Percentiles rank a stretch among this genome's conserved stretches.
Evolutionary conservation across 257 asterid species (phyloP).

Genomic region (Fraxinus excelsior): DNA sequence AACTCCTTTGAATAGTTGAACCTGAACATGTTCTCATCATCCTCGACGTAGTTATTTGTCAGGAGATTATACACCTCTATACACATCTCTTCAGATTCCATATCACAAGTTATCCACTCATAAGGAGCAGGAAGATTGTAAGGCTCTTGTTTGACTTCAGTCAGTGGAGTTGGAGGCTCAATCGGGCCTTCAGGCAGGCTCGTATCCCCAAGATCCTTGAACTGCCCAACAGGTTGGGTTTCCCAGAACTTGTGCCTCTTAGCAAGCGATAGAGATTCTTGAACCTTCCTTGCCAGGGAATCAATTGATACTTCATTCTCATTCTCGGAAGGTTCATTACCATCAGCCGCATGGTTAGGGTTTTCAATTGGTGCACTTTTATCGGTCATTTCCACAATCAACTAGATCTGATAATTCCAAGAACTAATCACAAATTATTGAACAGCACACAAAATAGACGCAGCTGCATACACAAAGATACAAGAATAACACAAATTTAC

Average conservation of each 20-base stretch:
- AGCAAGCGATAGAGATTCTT: slow-evolving; percentile 32
- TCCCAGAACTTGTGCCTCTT: slow-evolving; percentile 42
- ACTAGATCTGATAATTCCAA: slow-evolving; percentile 13
- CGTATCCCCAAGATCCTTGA: slow-evolving; percentile 35
- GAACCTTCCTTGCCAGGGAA: slow-evolving; percentile 28
- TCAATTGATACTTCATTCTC: slow-evolving; percentile 28
- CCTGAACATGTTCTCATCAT: slow-evolving; percentile 43
- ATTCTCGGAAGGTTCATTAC: slow-evolving; percentile 20
- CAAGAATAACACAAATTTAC: too few relatives aligned
- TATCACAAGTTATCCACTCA: slow-evolving; percentile 41
- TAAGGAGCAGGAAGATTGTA: slow-evolving; percentile 34
- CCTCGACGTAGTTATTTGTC: slow-evolving; percentile 34
- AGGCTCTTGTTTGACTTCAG: slow-evolving; percentile 37
- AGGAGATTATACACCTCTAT: slow-evolving; percentile 34
- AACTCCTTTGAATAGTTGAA: slow-evolving; percentile 39
- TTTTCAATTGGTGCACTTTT: slow-evolving; percentile 19
- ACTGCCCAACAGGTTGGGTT: slow-evolving; percentile 41
- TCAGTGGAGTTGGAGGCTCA: slow-evolving; percentile 32
- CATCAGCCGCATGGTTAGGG: slow-evolving; percentile 17
- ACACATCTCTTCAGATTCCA: slow-evolving; percentile 34
- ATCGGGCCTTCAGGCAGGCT: slow-evolving; percentile 38
- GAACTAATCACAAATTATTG: background rate
- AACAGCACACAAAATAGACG: background rate
- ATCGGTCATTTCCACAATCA: slow-evolving; percentile 20
- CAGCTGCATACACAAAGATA: background rate